These are phyloP conservation scores for Trichoderma sp. DNA, from an alignment of 2,329 filamentous ascomycete genomes.

Conservation along the genomic window DNA sequence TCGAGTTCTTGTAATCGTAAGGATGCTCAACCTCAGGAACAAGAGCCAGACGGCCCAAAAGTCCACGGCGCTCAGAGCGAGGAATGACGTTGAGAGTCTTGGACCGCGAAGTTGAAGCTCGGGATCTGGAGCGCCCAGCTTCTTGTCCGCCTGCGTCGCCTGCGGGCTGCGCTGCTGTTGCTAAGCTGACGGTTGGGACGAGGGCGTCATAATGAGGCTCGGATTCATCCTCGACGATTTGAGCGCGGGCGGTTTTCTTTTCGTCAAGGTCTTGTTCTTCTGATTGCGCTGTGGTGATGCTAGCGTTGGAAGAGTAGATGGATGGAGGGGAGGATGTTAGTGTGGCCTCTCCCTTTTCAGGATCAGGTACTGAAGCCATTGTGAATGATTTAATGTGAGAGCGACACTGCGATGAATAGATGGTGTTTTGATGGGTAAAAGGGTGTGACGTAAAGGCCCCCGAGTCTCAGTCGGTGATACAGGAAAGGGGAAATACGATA, in stretches of 20 bases:
- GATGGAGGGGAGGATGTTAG: background rate
- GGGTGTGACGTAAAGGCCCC: background rate
- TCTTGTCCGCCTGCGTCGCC: background rate
- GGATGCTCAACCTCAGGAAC: constrained; percentile 77
- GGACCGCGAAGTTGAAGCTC: constrained; percentile 40
- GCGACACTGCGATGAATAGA: background rate
- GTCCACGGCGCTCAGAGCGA: constrained; percentile 58
- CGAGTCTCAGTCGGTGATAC: background rate
- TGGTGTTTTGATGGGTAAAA: background rate
- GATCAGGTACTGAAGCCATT: background rate
- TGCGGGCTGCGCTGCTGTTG: background rate
- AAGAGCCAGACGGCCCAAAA: constrained; percentile 67
- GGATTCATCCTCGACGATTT: background rate
- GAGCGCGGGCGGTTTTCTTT: constrained; percentile 3
- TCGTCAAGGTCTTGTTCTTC: constrained; percentile 3
- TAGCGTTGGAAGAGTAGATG: background rate
- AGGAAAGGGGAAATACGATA: background rate
- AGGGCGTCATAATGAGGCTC: constrained; percentile 12
- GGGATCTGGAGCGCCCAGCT: constrained; percentile 28
- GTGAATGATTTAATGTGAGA: background rate
- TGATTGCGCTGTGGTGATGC: constrained; percentile 1
- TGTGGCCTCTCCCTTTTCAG: background rate
- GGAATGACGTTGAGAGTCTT: constrained; percentile 41
- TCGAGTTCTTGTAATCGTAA: constrained; percentile 66
- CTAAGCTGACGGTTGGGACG: constrained; percentile 6